Conservation (phyloP, 2,329 filamentous ascomycete species). For the Penicillium sclerotiorum region DNA sequence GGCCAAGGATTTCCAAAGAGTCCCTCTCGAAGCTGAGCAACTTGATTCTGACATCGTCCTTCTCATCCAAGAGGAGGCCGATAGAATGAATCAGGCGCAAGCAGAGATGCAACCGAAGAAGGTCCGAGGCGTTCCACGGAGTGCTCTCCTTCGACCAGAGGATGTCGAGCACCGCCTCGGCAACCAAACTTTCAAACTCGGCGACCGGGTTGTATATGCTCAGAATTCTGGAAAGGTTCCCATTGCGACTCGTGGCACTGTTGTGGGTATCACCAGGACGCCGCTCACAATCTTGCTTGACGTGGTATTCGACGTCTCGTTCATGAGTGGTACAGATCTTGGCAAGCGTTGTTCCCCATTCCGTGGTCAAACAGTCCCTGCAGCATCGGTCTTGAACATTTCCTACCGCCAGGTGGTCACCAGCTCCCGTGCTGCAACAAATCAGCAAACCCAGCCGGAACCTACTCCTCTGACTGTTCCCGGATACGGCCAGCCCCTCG, state of each 20-base stretch:
- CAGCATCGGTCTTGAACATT: conserved; percentile 86
- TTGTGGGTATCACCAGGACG: conserved; percentile 91
- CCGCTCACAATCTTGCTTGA: conserved; percentile 81
- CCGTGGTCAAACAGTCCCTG: conserved; percentile 87
- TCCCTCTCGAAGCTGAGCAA: conserved; percentile 95
- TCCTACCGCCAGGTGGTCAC: conserved; percentile 79
- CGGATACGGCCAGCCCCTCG: conserved; percentile 60
- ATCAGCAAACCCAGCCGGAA: conserved; percentile 58
- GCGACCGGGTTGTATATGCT: conserved; percentile 90
- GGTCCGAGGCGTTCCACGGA: conserved; percentile 79
- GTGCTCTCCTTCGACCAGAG: conserved; percentile 85
- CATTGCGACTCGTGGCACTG: conserved; percentile 86
- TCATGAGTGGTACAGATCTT: conserved; percentile 95
- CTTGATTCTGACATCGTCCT: conserved; percentile 89
- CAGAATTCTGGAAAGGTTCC: conserved; percentile 93
- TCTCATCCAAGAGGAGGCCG: conserved; percentile 75
- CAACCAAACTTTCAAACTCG: conserved; percentile 79
- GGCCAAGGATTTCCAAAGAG: conserved; percentile 87
- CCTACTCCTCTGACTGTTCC: conserved; percentile 56
- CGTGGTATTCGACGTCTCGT: conserved; percentile 88
- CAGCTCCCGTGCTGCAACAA: conserved; percentile 44
- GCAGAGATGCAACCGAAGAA: conserved; percentile 64
- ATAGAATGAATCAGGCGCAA: conserved; percentile 59
- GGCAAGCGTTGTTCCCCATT: conserved; percentile 90
- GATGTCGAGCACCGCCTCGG: conserved; percentile 93